These are phyloP conservation scores for Pseudonitzschia multiseries DNA, from an alignment of 108 stramenopile species.

Conservation along the genomic window DNA sequence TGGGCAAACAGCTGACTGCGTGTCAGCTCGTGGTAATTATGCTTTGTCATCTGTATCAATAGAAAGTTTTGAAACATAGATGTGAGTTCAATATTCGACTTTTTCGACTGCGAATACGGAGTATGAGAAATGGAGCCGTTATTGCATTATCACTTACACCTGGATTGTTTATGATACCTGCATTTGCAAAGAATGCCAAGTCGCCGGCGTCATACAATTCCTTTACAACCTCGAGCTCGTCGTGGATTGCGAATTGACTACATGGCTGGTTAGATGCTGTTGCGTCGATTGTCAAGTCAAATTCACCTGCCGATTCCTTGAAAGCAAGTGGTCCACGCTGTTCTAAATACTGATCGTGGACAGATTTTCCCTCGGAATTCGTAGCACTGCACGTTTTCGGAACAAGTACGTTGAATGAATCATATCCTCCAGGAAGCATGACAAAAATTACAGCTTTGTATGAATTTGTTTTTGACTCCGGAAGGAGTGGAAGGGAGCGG, in stretches of 20 bases:
- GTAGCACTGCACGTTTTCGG: constrained; percentile 41
- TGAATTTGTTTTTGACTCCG: constrained; percentile 18
- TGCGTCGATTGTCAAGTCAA: constrained; percentile 27
- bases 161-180: constrained; percentile 25
- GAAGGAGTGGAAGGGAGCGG: background rate
- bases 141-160: background rate
- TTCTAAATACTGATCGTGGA: constrained; percentile 30
- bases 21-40: constrained; percentile 44
- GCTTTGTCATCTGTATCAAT: constrained; percentile 23
- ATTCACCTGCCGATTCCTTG: background rate
- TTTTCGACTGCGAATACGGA: background rate
- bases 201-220: constrained; percentile 43
- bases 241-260: constrained; percentile 46
- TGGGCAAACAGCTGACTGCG: constrained; percentile 27
- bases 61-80: background rate
- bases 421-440: constrained; percentile 53
- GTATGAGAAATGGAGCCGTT: background rate
- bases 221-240: constrained; percentile 22
- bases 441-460: constrained; percentile 72
- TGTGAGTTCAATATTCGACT: background rate
- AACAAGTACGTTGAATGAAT: constrained; percentile 60
- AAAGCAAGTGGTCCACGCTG: constrained; percentile 37
- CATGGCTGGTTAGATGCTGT: constrained; percentile 39
- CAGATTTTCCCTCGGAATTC: constrained; percentile 20
- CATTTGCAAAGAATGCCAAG: constrained; percentile 48